These are phyloP conservation scores for Boletus barrowsii DNA, from an alignment of 768 basidiomycete species.

Conservation along the genomic window DNA sequence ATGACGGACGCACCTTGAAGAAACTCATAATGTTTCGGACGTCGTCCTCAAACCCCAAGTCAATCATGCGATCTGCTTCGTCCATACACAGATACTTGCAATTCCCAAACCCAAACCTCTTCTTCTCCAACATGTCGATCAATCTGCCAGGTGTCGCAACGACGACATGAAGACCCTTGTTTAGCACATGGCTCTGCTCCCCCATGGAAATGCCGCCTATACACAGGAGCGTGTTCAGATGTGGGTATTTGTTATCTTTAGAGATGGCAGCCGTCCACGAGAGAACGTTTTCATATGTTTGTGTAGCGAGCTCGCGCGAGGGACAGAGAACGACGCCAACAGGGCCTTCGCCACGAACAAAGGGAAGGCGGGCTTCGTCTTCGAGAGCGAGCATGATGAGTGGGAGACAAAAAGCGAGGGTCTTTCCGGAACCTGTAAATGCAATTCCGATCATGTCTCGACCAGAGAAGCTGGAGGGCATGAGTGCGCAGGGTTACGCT, in stretches of 20 bases:
- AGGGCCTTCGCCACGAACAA: conserved; percentile 91
- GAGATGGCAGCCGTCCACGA: conserved; percentile 81
- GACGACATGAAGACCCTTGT: conserved; percentile 90
- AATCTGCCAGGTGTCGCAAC: conserved; percentile 95
- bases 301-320: conserved; percentile 92
- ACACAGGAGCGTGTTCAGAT: conserved; percentile 83
- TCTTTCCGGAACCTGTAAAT: conserved; percentile 98
- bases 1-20: conserved; percentile 68
- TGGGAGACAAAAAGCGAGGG: conserved; percentile 96
- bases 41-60: conserved; percentile 98
- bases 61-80: conserved; percentile 99
- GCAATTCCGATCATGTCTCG: conserved; percentile 99
- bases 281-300: conserved; percentile 93
- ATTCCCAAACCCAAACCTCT: conserved; percentile 83
- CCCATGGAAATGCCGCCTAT: conserved; percentile 99
- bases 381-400: conserved; percentile 95
- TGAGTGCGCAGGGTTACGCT: conserved; percentile 2
- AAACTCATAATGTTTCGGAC: conserved; percentile 99
- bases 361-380: conserved; percentile 87
- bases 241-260: conserved; percentile 80
- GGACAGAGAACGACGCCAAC: conserved; percentile 97
- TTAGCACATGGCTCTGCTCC: conserved; percentile 91
- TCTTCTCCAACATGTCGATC: conserved; percentile 98
- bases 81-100: conserved; percentile 99
- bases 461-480: conserved; percentile 71